phyloP scores from a whole-genome alignment of 2,329 filamentous ascomycete species.

The Cordyceps fumosorosea region DNA sequence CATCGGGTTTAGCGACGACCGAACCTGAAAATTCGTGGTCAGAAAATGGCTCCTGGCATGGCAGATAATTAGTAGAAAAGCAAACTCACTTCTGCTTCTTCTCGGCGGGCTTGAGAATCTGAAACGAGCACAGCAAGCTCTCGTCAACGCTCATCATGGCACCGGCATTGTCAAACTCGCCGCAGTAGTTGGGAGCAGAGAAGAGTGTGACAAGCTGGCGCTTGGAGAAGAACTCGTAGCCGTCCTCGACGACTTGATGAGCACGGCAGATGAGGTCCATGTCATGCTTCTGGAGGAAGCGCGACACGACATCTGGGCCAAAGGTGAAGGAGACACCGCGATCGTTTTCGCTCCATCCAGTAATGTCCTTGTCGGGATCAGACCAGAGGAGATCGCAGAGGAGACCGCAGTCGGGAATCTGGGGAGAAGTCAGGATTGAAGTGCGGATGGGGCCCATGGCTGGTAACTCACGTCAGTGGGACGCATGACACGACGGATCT shows the following conservation, averaged over 20 bases:
- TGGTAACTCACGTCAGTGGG: slow-evolving; percentile 82
- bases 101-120: slow-evolving; percentile 99
- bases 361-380: slow-evolving; percentile 98
- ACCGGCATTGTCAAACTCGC: slow-evolving; percentile 98
- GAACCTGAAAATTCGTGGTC: slow-evolving; percentile 75
- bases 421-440: slow-evolving; percentile 18
- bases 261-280: slow-evolving; percentile 99
- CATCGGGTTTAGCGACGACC: slow-evolving; percentile 68
- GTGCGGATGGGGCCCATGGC: slow-evolving; percentile 17
- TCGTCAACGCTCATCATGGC: slow-evolving; percentile 99
- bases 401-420: slow-evolving; percentile 97
- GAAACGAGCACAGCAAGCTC: slow-evolving; percentile 97
- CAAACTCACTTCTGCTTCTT: slow-evolving; percentile 99
- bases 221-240: slow-evolving; percentile 99
- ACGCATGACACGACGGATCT: slow-evolving; percentile 97
- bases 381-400: slow-evolving; percentile 98
- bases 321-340: slow-evolving; percentile 98
- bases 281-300: slow-evolving; percentile 97
- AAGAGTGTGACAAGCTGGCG: slow-evolving; percentile 95
- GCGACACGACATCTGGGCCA: slow-evolving; percentile 91
- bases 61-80: slow-evolving; percentile 14
- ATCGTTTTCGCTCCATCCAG: slow-evolving; percentile 98
- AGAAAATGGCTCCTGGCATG: slow-evolving; percentile 34
- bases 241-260: slow-evolving; percentile 97
- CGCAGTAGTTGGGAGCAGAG: slow-evolving; percentile 97